These are phyloP conservation scores for Hymenoscyphus infarciens DNA, from an alignment of 2,329 filamentous ascomycete species.

Conservation along the genomic window DNA sequence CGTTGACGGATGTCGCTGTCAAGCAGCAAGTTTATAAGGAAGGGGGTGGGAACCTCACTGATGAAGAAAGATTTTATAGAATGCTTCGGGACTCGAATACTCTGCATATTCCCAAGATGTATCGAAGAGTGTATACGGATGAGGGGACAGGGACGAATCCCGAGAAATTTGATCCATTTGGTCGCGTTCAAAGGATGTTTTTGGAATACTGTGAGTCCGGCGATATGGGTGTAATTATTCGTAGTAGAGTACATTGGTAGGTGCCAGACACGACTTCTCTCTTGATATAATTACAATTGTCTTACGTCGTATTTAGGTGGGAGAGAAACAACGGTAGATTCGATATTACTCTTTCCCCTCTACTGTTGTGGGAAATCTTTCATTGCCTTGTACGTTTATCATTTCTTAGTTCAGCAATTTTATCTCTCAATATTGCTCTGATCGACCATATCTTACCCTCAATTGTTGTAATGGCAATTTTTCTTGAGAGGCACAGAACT, in stretches of 20 bases:
- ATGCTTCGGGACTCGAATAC: background rate
- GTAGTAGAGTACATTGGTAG: too few relatives aligned
- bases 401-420: background rate
- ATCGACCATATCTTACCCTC: background rate
- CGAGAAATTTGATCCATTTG: slow-evolving; percentile 2
- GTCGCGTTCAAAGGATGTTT: slow-evolving; percentile 15
- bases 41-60: background rate
- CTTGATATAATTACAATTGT: background rate
- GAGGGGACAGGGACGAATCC: background rate
- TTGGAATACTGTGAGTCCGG: slow-evolving; percentile 16
- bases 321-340: too few relatives aligned
- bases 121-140: slow-evolving; percentile 10
- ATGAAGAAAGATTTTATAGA: slow-evolving; percentile 2
- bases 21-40: slow-evolving; percentile 5
- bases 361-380: slow-evolving; percentile 8
- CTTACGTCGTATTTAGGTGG: background rate
- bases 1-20: slow-evolving; percentile 3
- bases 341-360: too few relatives aligned
- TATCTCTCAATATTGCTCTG: background rate
- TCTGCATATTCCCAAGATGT: slow-evolving; percentile 12
- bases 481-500: background rate
- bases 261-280: background rate
- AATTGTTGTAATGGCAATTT: background rate
- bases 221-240: slow-evolving; percentile 1
- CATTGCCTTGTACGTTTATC: slow-evolving; percentile 8